phyloP scores from a whole-genome alignment of 305 asterid genomes.

The Rubia balearica region DNA sequence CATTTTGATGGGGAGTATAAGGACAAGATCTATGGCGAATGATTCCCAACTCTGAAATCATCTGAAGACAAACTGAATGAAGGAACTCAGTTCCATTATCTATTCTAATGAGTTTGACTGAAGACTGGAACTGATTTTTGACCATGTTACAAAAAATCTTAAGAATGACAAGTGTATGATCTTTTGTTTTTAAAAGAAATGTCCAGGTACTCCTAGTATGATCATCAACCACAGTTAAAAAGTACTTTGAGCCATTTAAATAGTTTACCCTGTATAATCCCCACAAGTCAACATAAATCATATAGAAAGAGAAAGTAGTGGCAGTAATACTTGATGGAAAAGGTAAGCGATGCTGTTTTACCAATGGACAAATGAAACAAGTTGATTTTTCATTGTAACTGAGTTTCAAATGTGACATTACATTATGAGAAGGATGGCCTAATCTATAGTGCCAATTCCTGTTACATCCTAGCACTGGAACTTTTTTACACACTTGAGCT shows the following conservation, averaged over 20 bases:
- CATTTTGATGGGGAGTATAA: not conserved
- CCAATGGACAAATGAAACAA: not conserved
- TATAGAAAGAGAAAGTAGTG: no score
- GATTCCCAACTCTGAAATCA: not conserved
- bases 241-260: not conserved
- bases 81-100: not conserved
- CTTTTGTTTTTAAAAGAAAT: no score
- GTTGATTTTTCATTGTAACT: not conserved
- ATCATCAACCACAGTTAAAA: not conserved
- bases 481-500: no score
- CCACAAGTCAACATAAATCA: not conserved
- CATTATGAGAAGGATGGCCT: not conserved
- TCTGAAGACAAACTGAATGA: no score
- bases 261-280: not conserved
- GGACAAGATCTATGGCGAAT: not conserved
- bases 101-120: not conserved
- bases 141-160: not conserved
- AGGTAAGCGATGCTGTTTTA: not conserved
- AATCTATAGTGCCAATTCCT: not conserved
- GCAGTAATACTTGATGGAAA: not conserved
- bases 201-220: not conserved
- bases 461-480: no score
- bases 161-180: not conserved
- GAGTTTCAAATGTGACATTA: not conserved
- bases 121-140: no score